These are phyloP conservation scores for Rhodotorula toruloides DNA, from an alignment of 768 basidiomycete species.

Conservation along the genomic window DNA sequence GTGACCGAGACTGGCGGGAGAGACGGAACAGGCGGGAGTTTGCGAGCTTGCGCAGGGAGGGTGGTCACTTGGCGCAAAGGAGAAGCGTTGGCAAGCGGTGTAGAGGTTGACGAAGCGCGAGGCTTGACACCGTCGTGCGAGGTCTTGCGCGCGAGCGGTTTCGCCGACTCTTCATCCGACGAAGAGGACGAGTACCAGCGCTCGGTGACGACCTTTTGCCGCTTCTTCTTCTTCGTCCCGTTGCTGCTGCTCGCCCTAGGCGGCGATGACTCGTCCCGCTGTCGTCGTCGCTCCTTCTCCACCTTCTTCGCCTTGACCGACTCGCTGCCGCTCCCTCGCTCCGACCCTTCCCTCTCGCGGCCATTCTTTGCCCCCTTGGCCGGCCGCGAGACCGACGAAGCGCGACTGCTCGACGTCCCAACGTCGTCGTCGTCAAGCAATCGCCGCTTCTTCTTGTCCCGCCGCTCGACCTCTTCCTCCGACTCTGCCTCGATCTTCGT, in stretches of 20 bases:
- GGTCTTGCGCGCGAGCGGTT: neutral
- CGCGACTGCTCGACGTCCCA: neutral
- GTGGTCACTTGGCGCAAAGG: too few species aligned
- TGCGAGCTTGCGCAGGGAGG: neutral
- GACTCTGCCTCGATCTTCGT: neutral
- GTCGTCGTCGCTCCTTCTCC: neutral
- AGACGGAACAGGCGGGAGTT: neutral
- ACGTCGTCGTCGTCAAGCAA: neutral
- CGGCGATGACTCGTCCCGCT: neutral
- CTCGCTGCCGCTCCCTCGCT: neutral
- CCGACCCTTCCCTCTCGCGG: neutral
- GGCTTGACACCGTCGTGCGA: too few species aligned
- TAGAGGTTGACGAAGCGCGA: too few species aligned
- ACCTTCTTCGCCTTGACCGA: neutral
- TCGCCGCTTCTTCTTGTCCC: conserved; percentile 10
- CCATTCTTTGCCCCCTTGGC: neutral
- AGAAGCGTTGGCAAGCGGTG: too few species aligned
- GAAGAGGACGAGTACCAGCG: conserved; percentile 34
- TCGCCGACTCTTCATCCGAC: conserved; percentile 3
- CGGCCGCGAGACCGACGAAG: neutral
- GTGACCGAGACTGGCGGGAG: neutral
- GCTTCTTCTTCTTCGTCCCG: neutral
- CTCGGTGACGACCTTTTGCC: neutral
- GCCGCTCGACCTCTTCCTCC: neutral
- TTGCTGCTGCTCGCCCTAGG: too few species aligned